Evolutionary conservation across 129 eudicot genomes (phyloP).

Genomic region (Saussurea involucrata): DNA sequence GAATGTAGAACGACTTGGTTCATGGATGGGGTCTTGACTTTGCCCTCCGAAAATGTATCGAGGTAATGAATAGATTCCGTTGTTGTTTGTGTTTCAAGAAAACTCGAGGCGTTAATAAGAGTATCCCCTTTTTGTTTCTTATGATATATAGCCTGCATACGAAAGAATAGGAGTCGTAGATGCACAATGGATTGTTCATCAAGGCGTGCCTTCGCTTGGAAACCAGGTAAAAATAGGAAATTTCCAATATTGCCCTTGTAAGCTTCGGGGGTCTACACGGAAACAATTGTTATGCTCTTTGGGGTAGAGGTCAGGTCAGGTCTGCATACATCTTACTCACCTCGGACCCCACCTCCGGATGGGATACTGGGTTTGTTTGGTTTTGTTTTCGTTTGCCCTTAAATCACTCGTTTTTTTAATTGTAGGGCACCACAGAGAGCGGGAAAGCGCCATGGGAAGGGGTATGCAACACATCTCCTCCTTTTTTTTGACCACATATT

Average conservation of each 20-base stretch:
- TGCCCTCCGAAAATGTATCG: constrained; percentile 70
- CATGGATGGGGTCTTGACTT: constrained; percentile 99
- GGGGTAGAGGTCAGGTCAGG: not conserved
- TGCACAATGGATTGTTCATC: constrained; percentile 95
- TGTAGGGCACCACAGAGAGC: constrained; percentile 42
- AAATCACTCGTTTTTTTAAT: not conserved
- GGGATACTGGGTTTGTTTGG: too few species aligned
- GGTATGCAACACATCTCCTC: constrained; percentile 39
- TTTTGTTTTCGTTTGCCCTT: not conserved
- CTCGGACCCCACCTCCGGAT: too few species aligned
- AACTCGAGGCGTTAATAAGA: constrained; percentile 6
- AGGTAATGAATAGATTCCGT: constrained; percentile 41
- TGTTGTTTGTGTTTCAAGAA: constrained; percentile 2
- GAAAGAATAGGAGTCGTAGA: constrained; percentile 94
- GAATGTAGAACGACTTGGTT: constrained; percentile 84
- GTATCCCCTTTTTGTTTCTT: not conserved
- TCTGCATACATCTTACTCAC: not conserved
- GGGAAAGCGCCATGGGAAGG: constrained; percentile 72
- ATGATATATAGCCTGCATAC: constrained; percentile 61
- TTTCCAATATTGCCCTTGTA: constrained; percentile 6
- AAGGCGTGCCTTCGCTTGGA: constrained; percentile 79
- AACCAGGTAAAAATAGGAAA: constrained; percentile 52
- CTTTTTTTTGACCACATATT: not conserved
- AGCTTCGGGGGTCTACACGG: not conserved
- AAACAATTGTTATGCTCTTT: not conserved